These are phyloP conservation scores for Kwoniella europaea DNA, from an alignment of 768 basidiomycete genomes.

Conservation along the genomic window DNA sequence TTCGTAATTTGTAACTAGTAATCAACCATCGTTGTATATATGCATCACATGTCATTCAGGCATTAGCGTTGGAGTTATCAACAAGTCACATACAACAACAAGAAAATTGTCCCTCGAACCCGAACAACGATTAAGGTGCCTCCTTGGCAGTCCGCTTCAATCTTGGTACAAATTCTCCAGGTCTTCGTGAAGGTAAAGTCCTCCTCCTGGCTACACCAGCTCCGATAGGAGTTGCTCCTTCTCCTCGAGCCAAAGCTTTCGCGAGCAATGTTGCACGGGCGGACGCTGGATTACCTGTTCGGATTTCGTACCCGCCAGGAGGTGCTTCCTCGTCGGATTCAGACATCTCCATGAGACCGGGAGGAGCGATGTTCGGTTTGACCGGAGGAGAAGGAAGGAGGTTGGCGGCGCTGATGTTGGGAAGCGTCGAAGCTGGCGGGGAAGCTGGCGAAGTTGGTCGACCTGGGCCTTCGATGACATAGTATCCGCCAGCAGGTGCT, in stretches of 20 bases:
- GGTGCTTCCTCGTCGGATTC: constrained; percentile 52
- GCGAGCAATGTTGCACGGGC: constrained; percentile 28
- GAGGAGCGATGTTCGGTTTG: constrained; percentile 4
- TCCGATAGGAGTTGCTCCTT: neutral
- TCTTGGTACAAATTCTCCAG: constrained; percentile 10
- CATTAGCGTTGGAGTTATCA: constrained; percentile 3
- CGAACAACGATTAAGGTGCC: constrained; percentile 16
- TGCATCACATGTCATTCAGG: constrained; percentile 4
- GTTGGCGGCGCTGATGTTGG: constrained; percentile 18
- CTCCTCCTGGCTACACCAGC: constrained; percentile 20
- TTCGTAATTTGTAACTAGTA: constrained; percentile 1
- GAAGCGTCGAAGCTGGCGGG: constrained; percentile 1
- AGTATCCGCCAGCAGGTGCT: constrained; percentile 53
- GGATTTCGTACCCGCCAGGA: constrained; percentile 44
- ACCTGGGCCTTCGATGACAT: constrained; percentile 40
- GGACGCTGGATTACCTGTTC: constrained; percentile 28
- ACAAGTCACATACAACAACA: constrained; percentile 11
- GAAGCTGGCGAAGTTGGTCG: constrained; percentile 22
- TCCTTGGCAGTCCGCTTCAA: constrained; percentile 22
- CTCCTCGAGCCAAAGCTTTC: constrained; percentile 1
- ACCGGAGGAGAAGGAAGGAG: constrained; percentile 22
- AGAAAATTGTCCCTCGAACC: constrained; percentile 2
- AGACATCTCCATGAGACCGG: constrained; percentile 41
- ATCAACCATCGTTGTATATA: neutral
- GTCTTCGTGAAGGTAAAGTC: constrained; percentile 27